Conservation (phyloP, 176 grass and related monocot species). For the Canna indica region DNA sequence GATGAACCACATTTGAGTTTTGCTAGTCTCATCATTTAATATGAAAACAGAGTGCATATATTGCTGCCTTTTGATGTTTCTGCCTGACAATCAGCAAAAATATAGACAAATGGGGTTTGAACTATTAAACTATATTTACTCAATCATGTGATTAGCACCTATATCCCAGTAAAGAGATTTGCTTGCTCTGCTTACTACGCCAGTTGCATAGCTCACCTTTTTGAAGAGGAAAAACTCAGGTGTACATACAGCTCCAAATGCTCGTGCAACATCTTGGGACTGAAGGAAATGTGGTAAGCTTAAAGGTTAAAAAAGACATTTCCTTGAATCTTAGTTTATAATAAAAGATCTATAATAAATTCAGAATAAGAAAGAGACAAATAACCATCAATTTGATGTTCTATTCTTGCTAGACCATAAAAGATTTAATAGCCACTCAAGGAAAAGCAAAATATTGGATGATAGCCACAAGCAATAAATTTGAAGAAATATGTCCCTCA, state of each 20-base stretch:
- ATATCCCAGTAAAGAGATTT: not conserved
- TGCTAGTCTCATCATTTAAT: not conserved
- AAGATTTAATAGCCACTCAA: no score
- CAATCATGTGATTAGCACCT: conserved; percentile 9
- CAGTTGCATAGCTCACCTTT: conserved; percentile 33
- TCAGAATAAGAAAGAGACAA: not conserved
- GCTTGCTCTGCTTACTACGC: not conserved
- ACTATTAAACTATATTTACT: not conserved
- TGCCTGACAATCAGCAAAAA: not conserved
- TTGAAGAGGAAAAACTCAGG: conserved; percentile 93
- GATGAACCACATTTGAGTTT: not conserved
- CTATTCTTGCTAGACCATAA: not conserved
- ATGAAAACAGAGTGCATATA: not conserved
- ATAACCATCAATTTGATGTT: not conserved
- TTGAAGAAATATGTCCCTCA: not conserved
- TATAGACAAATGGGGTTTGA: not conserved
- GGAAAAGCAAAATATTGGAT: no score
- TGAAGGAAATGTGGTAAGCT: conserved; percentile 5
- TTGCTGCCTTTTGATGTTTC: not conserved
- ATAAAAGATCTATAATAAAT: not conserved
- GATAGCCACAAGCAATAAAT: not conserved
- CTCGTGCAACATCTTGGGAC: conserved; percentile 82
- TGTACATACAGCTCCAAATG: conserved; percentile 80
- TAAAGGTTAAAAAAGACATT: not conserved
- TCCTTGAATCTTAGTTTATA: not conserved